Evolutionary conservation across 2,329 filamentous ascomycete species (phyloP), one percentile per base, ranked within the genome.

Genomic region (Nemania diffusa): DNA sequence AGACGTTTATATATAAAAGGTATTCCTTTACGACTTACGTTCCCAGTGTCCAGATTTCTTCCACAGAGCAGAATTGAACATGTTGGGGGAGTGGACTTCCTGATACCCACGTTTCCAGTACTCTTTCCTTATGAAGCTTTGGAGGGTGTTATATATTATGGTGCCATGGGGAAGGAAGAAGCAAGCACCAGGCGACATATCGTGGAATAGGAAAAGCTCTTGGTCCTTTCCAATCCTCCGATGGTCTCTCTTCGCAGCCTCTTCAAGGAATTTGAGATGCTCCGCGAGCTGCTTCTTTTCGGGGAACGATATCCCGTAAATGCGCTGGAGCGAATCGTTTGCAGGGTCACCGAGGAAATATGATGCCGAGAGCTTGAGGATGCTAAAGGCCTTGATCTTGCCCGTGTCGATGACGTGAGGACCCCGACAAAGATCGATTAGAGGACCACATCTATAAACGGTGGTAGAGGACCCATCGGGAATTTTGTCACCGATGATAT

Each of bases 171-270:
- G 95, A 55, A 97, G 84, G 84, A 96, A 94, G 85, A 99, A 97
- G 65, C 91, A 90, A 20, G 93, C 96, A 37, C 96, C 96, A 0
- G 96, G 96, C n/a, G 94, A 97, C 74, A 91, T 86, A 71, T 97
- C 92, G 76, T 97, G 91, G 84, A 97, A 99, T 85, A 97, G 97
- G 85, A 97, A 99, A 8, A 99, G 89, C 78, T 98, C 95, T 80
- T 99, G 96, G 70, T 98, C 94, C 78, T 91, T 92, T 71, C 94
- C 96, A 73, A 99, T 94, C 82, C 92, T 93, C 72, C 95, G 87
- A 79, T 99, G 96, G 77, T 98, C 96, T 71, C 96, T 91, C 85
- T 97, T 97, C 69, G 96, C 95, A n/a, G 96, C 96, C 82, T 99
- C 96, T 76, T 97, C 95, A 32, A 99, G 87, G 82, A 97, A 97